Evolutionary conservation across 176 grass and related monocot genomes (phyloP), one percentile per base, ranked within the genome.

Genomic region (Echinochloa phyllopogon): DNA sequence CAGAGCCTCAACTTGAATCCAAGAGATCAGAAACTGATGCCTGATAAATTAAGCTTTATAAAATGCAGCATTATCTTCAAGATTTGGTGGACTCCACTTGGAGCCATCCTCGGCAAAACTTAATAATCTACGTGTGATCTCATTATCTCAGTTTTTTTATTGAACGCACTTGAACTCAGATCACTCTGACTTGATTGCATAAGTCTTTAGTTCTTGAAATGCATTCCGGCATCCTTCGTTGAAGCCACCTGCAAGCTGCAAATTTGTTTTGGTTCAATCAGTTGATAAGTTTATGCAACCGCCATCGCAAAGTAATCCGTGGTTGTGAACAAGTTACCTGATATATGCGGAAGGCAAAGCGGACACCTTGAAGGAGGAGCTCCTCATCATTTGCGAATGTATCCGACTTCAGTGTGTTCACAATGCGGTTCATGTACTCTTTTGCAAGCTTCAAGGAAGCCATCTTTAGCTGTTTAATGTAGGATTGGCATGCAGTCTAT

Each of bases 271-370:
- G 49, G 40, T 75, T 38, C 12, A 59, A 40, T 88, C 77, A 82
- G 81, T 71, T 71, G 63, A 27, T 16, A 74, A 60, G 17, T 86
- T 68, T 82, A 25, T 82, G 52, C 24, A 69, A 77, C 25, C 81
- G 81, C 9, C 76, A 61, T 58, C 48, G 24, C 10, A 43, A 86
- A 78, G 61, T 49, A 88, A 83, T 53, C 37, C 43, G 14, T 80
- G 21, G 65, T 80, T 47, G 45, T 2, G 21, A 16, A 17, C 44
- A 49, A 56, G 37, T 65, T 88, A 99, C 96, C 96, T 99, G 96
- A 69, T 99, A 93, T 69, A 99, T 88, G 65, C 94, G 94, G 79
- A 96, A 99, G 55, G 93, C 88, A 91, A 99, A 96, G 60, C 96
- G 91, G 55, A 92, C 96, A 50, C 91, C 96, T 40, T 87, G 88